A percentile compares a stretch with the other conserved stretches of the same genome.
phyloP scores from a whole-genome alignment of 768 basidiomycete genomes.

The Hypsizygus marmoreus region DNA sequence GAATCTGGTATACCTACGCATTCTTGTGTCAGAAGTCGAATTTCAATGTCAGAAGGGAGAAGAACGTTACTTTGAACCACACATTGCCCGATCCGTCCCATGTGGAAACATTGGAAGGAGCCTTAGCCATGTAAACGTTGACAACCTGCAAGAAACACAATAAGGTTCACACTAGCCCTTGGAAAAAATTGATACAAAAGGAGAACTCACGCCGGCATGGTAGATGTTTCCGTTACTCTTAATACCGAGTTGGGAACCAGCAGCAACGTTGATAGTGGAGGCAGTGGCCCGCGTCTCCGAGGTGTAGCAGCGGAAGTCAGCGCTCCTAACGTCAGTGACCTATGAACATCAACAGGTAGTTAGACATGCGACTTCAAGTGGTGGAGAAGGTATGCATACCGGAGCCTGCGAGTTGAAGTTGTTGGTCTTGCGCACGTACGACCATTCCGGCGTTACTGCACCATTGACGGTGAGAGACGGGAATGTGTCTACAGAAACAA shows the following conservation, averaged over 20 bases:
- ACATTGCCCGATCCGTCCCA: conserved; percentile 43
- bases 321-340: conserved; percentile 29
- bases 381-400: conserved; percentile 7
- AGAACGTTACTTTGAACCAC: conserved; percentile 41
- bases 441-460: conserved; percentile 16
- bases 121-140: conserved; percentile 39
- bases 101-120: conserved; percentile 28
- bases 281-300: conserved; percentile 25
- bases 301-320: conserved; percentile 32
- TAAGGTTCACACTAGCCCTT: no score
- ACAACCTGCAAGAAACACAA: conserved; percentile 15
- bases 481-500: conserved; percentile 15
- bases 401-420: conserved; percentile 17
- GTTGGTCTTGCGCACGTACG: conserved; percentile 19
- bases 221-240: conserved; percentile 32
- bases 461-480: conserved; percentile 20
- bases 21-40: not conserved
- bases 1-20: conserved; percentile 39
- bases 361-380: not conserved
- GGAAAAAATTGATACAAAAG: not conserved
- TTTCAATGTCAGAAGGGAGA: not conserved
- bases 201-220: conserved; percentile 30
- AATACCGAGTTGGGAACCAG: conserved; percentile 34
- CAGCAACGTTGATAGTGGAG: conserved; percentile 29
- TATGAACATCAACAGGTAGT: not conserved